Evolutionary conservation across 495 filamentous ascomycete genomes (phyloP), one percentile per base, ranked within the genome.

Genomic region (Collariella sp.): DNA sequence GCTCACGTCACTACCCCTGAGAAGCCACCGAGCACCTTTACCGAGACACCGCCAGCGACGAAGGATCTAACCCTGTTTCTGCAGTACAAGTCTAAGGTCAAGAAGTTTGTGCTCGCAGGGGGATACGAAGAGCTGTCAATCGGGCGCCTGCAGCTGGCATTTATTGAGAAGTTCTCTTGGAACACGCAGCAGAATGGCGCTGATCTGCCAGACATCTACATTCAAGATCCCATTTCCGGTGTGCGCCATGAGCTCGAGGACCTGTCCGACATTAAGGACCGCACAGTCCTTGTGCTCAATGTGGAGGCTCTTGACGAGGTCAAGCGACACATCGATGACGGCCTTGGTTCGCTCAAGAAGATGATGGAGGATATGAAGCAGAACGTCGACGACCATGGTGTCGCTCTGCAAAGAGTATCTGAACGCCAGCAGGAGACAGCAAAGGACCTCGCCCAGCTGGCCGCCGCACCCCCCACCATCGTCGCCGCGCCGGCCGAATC

Each of bases 91-190:
- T 91, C 85, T 56, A 90, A 91, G 62, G 93, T 97, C 55, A 96
- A 96, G 72, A 97, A 97, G 62, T 95, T 91, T 63, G 81, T 95
- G 7, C 79, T 98, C 11, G 71, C 87, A 2, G 91, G 91, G 61
- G 91, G 90, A 5, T 84, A 83, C 53, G 80, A 83, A 10, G 89
- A 87, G 41, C 74, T 98, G 15, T 89, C 90, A 18, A 83, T 95
- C 50, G 88, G 87, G 10, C 80, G 89, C 11, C 71, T 98, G 52
- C 93, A 97, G 63, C 78, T 97, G 31, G 91, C 91, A n/a, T 98
- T 98, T 67, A 98, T 98, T 60, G 94, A 97, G 58, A 97, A 96
- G 62, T 98, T 98, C 62, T 89, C 90, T 7, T 98, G 95, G 89
- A 96, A 93, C 60, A 95, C 90, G 1, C 91, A 95, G 58, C 87